Evolutionary conservation across 2,329 filamentous ascomycete species (phyloP), one percentile per base, ranked within the genome.

Genomic region (Phoma sp.): DNA sequence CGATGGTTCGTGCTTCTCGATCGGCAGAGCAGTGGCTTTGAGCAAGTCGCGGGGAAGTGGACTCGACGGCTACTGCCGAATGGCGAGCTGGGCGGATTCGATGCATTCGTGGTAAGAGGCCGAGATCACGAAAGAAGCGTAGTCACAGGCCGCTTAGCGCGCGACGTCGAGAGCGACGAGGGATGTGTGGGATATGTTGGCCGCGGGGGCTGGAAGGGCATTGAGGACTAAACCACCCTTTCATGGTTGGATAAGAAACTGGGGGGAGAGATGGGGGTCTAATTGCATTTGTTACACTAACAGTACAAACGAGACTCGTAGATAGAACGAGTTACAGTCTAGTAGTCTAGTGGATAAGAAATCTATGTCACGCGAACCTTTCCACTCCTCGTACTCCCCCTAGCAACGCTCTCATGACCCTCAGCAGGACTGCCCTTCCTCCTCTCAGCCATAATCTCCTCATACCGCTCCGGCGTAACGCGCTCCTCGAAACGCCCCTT

Each of bases 1-100:
- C 78, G 80, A 34, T 91, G 87, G 88, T 89, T 84, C 53, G 64
- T 89, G n/a, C 83, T 83, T 5, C 75, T 91, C 1, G 87, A 90
- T 63, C 78, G 84, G 9, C 67, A 64, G 21, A 81, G 78, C 4
- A 85, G 82, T 43, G 87, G 87, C 4, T 88, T 90, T 46, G 70
- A 72, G 20, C 15, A 2, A 2, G 14, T 7, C 0, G 11, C 11
- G 0, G 58, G 49, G n/a, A 53, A 7, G 21, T 64, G 58, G 62
- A 17, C 43, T 5, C 38, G 43, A 6, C 43, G 50, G 2, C 1
- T 23, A 15, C 3, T 39, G 28, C 15, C 43, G n/a, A 25, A 33
- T 7, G 42, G 47, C 15, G 23, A 59, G 18, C 64, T 68, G 14
- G 65, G 66, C 4, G 76, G 74, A 0, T 88, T 84, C 62, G 76